Percentiles rank a stretch among this genome's conserved stretches.
phyloP scores from a whole-genome alignment of 148 eudicot genomes.

The Limonium bicolor region DNA sequence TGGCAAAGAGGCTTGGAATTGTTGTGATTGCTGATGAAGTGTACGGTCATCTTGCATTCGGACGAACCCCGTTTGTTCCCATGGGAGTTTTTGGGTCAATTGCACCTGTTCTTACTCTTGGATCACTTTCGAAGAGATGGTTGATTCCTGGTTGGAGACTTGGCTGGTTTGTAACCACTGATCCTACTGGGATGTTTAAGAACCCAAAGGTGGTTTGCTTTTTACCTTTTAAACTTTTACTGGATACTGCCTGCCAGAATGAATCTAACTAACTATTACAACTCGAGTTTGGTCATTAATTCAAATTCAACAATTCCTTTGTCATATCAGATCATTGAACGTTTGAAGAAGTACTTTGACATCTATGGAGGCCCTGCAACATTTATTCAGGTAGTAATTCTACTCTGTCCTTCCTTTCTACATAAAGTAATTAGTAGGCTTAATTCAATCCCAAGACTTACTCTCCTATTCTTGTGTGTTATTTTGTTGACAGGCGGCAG shows the following conservation, averaged over 20 bases:
- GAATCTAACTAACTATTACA: no score
- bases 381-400: slow-evolving; percentile 49
- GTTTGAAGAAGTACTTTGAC: slow-evolving; percentile 63
- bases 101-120: slow-evolving; percentile 72
- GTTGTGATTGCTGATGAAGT: slow-evolving; percentile 89
- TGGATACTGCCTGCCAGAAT: no score
- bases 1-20: slow-evolving; percentile 56
- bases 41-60: slow-evolving; percentile 84
- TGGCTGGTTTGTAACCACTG: slow-evolving; percentile 79
- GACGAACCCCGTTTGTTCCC: slow-evolving; percentile 56
- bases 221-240: background rate
- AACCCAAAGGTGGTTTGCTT: slow-evolving; percentile 53
- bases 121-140: slow-evolving; percentile 88
- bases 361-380: slow-evolving; percentile 88
- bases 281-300: background rate
- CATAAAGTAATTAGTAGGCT: background rate
- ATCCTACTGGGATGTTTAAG: slow-evolving; percentile 43
- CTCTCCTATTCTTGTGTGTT: background rate
- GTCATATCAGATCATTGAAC: slow-evolving; percentile 40
- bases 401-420: background rate
- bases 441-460: no score
- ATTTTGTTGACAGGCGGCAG: slow-evolving; percentile 49
- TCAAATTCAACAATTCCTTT: background rate
- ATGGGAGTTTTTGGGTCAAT: slow-evolving; percentile 74
- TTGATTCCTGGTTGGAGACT: slow-evolving; percentile 95